phyloP scores from a whole-genome alignment of 257 asterid genomes.

The Nicotiana tomentosiformis region DNA sequence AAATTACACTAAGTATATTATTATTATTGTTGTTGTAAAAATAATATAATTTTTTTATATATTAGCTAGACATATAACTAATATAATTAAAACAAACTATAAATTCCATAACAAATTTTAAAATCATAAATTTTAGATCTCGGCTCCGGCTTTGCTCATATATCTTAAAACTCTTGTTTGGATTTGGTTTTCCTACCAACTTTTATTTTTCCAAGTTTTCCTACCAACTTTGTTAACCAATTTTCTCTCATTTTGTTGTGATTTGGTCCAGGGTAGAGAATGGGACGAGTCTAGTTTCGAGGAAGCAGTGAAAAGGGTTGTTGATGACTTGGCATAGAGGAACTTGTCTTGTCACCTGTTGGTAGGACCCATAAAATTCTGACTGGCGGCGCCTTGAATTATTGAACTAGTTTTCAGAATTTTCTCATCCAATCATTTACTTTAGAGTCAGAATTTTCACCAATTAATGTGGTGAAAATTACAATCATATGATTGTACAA shows the following conservation, averaged over 20 bases:
- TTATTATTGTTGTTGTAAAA: too few relatives aligned
- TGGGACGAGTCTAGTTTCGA: conserved; percentile 13
- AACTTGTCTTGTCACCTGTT: neutral
- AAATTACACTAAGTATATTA: too few relatives aligned
- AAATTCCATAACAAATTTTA: too few relatives aligned
- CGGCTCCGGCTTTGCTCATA: too few relatives aligned
- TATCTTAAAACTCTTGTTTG: neutral
- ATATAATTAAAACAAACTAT: too few relatives aligned
- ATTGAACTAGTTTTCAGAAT: neutral
- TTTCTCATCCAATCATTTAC: neutral
- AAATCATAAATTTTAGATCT: too few relatives aligned
- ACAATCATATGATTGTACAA: neutral
- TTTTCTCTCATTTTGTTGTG: neutral
- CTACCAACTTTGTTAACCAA: neutral
- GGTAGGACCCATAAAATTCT: neutral
- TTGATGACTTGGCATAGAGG: conserved; percentile 12
- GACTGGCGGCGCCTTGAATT: conserved; percentile 9
- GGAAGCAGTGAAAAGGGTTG: conserved; percentile 18
- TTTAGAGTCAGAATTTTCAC: neutral
- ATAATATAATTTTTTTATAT: too few relatives aligned
- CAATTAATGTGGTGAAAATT: neutral
- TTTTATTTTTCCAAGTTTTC: too few relatives aligned
- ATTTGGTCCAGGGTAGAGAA: conserved; percentile 4
- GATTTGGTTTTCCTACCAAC: neutral
- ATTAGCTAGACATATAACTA: too few relatives aligned